Base-by-base conservation (phyloP, 2,329 filamentous ascomycete genomes). In the Fusarium algeriense region DNA sequence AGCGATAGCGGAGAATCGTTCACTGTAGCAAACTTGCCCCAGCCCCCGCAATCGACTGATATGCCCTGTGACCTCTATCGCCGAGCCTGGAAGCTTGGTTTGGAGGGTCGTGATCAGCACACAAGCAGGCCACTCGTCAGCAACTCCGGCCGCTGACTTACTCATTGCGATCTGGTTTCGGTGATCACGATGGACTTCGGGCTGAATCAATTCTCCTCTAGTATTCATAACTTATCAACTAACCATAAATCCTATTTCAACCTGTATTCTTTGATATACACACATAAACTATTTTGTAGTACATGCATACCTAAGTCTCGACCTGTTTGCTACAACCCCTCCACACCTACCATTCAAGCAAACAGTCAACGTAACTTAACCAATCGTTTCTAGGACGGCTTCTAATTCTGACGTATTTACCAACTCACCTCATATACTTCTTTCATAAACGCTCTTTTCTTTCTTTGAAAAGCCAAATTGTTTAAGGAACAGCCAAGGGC, bases 31-130 rank as follows among this genome's bases (percentile, higher is more conserved):
- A 38, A 49, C 34, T 38, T 44, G 35, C 50, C 50, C 34, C 41
- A 48, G 23, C 26, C 68, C 64, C 60, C 53, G 64, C 68, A 57
- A 71, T 72, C 69, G 70, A 69, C 69, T 73, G 70, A 73, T 56
- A 52, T 44, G 70, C 70, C 71, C 67, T 73, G 71, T 73, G 70
- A 73, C 70, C 70, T 44, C 58, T 35, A 32, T 46, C 20, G 34
- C 52, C 52, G 13, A 40, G 26, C 34, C 50, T 37, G 28, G 58
- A 60, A 45, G 56, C 57, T 49, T 60, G 52, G 54, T 26, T 49
- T 44, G 20, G 54, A 54, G 59, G 54, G 64, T 46, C 65, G 38
- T 68, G 65, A 73, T 73, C 70, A 59, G 61, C 65, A 55, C 65
- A 72, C 46, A 72, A 70, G 57, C 70, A 73, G 60, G 46, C 69